Evolutionary conservation across 2,329 filamentous ascomycete species (phyloP).

Genomic region (Didymella pomorum): DNA sequence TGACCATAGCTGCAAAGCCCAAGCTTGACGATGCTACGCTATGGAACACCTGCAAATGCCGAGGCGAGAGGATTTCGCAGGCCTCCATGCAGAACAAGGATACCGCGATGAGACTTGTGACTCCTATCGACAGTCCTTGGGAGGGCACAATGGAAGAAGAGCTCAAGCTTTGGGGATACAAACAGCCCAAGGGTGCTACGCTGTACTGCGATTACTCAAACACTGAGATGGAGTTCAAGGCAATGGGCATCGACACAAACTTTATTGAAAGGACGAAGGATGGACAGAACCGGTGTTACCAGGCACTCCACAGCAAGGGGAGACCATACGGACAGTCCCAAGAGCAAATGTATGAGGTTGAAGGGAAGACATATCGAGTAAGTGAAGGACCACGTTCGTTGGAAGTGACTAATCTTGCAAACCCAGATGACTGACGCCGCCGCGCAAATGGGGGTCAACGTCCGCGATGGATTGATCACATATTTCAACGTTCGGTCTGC

Average conservation of each 20-base stretch:
- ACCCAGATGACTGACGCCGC: conserved; percentile 4
- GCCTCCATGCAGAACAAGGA: conserved; percentile 9
- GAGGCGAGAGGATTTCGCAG: conserved; percentile 9
- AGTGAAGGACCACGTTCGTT: not conserved
- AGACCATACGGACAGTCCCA: not conserved
- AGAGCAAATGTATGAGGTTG: conserved; percentile 6
- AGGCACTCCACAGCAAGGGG: not conserved
- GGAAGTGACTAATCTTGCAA: not conserved
- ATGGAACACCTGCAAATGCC: conserved; percentile 5
- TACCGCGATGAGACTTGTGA: conserved; percentile 4
- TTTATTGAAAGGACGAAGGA: not conserved
- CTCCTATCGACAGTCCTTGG: conserved; percentile 8
- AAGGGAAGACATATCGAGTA: not conserved
- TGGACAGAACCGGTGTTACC: conserved; percentile 11
- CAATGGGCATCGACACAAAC: conserved; percentile 2
- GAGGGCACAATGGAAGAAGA: conserved; percentile 9
- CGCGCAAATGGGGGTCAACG: conserved; percentile 12
- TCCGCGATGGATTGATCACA: conserved; percentile 6
- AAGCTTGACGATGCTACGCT: conserved; percentile 1
- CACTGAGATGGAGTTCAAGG: not conserved
- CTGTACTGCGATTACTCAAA: conserved; percentile 1
- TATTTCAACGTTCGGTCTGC: conserved; percentile 14
- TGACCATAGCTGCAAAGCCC: not conserved
- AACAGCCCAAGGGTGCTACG: not conserved
- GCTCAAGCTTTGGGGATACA: conserved; percentile 11